These are phyloP conservation scores for Carallia brachiata DNA, from an alignment of 345 rosid genomes.

Conservation along the genomic window DNA sequence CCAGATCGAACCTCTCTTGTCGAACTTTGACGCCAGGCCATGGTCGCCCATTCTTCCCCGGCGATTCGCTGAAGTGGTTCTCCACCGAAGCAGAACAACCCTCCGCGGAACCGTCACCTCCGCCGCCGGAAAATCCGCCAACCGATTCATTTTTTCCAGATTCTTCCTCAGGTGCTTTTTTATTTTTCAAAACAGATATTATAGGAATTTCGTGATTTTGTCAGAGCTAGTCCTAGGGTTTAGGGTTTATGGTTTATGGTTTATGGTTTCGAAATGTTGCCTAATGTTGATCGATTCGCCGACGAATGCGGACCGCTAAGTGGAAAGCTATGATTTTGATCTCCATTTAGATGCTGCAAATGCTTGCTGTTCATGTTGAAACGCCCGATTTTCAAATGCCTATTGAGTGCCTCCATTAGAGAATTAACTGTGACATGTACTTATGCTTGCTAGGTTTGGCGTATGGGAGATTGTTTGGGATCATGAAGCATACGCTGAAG, in stretches of 20 bases:
- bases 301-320: not conserved
- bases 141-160: not conserved
- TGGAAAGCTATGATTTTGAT: no score
- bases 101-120: no score
- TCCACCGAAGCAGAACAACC: conserved; percentile 3
- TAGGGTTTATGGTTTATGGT: not conserved
- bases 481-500: not conserved
- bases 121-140: not conserved
- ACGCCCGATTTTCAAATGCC: no score
- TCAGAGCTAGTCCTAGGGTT: not conserved
- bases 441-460: not conserved
- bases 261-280: not conserved
- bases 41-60: conserved; percentile 26
- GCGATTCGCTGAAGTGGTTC: conserved; percentile 20
- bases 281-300: not conserved
- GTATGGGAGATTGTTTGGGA: conserved; percentile 4
- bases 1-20: conserved; percentile 20
- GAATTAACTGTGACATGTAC: not conserved
- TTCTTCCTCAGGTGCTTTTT: not conserved
- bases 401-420: no score
- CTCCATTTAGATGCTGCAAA: no score
- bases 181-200: no score
- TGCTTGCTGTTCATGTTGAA: no score
- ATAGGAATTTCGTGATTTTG: no score
- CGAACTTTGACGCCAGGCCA: conserved; percentile 5